Evolutionary conservation across 2,329 filamentous ascomycete genomes (phyloP).

Genomic region (Penicillium sp.): DNA sequence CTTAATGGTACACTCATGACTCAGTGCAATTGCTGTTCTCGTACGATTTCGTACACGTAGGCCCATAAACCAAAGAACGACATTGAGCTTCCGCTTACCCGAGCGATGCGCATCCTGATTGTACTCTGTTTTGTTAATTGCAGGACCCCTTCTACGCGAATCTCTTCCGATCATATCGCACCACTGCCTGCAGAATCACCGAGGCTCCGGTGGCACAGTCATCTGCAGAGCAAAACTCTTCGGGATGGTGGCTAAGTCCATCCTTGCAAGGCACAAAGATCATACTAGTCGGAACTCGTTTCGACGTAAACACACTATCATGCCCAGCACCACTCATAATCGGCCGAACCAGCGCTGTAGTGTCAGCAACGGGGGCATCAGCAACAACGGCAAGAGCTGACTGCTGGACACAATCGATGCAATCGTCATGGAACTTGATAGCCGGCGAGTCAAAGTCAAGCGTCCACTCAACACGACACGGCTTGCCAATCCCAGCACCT

Average conservation of each 20-base stretch:
- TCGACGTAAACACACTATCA: slow-evolving; percentile 64
- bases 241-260: slow-evolving; percentile 65
- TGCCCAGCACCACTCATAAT: slow-evolving; percentile 68
- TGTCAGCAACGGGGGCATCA: slow-evolving; percentile 42
- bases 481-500: slow-evolving; percentile 53
- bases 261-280: slow-evolving; percentile 66
- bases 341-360: slow-evolving; percentile 48
- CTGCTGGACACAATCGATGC: slow-evolving; percentile 64
- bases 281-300: slow-evolving; percentile 64
- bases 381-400: slow-evolving; percentile 61
- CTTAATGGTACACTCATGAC: slow-evolving; percentile 37
- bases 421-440: slow-evolving; percentile 66
- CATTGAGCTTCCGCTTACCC: not conserved
- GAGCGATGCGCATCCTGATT: too few species aligned
- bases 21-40: slow-evolving; percentile 12
- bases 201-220: slow-evolving; percentile 60
- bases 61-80: not conserved
- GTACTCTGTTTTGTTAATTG: not conserved
- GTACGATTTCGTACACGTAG: slow-evolving; percentile 3
- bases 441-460: slow-evolving; percentile 64
- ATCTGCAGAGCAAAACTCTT: slow-evolving; percentile 62
- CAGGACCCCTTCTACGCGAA: slow-evolving; percentile 31
- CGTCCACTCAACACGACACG: slow-evolving; percentile 59
- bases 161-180: slow-evolving; percentile 43
- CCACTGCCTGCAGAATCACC: slow-evolving; percentile 38